Base-by-base conservation (phyloP, 306 rosid genomes). In the Comarum palustre region DNA sequence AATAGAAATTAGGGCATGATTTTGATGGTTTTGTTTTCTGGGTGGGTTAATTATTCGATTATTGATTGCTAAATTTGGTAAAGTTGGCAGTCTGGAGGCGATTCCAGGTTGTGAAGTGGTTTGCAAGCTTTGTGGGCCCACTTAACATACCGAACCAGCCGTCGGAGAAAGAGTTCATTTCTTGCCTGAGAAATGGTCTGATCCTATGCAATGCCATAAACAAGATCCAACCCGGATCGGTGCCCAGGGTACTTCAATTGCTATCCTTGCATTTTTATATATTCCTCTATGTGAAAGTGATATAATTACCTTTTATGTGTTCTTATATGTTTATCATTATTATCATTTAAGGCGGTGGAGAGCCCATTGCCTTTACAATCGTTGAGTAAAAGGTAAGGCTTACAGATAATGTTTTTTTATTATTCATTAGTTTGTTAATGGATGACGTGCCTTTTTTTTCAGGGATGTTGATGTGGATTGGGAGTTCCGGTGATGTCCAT, bases 111-210 rank as follows among this genome's bases (percentile, higher is more conserved):
- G 84, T 85, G n/a, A 76, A 83, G 74, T 94, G 99, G 99, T 95
- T 94, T 8, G 95, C 89, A 77, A 81, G 79, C 57, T 83, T 84
- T 67, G 87, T 90, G 46, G 97, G 99, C 58, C 89, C 92, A 16
- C 87, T 94, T 6, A 85, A 89, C 51, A 75, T 94, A 38, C 67
- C 96, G 5, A 89, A 73, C 13, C 87, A 81, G 20, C 99, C 99
- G 6, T 73, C 99, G 0, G 99, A 94, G 82, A 86, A 84, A 60
- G 93, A 88, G 62, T 88, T 94, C 54, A 80, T 94, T 89, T 91
- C 92, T 91, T 89, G 91, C 88, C 78, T 94, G 71, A 89, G 96
- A 88, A 91, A 87, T 87, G 99, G 99, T 74, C 75, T 81, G 52
- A 66, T 89, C 63, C 79, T 94, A 54, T 94, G 99, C 82, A 91